phyloP scores from a whole-genome alignment of 441 rosid species.

The Daphne laureola region DNA sequence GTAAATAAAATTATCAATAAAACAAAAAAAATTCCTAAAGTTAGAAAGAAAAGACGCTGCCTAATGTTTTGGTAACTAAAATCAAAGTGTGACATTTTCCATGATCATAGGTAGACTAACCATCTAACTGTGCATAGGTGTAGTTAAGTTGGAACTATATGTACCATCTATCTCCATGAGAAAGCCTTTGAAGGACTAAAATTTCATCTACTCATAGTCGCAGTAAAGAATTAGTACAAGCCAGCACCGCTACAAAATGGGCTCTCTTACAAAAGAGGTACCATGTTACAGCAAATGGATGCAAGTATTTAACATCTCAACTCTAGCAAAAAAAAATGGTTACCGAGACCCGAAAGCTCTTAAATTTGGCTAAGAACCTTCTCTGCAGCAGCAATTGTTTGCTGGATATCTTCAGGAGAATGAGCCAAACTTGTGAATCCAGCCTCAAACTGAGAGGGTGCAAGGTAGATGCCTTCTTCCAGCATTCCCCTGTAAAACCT shows the following conservation, averaged over 20 bases:
- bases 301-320: not conserved
- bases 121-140: no score
- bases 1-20: no score
- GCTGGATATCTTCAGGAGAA: conserved; percentile 54
- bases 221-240: not conserved
- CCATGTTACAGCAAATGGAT: not conserved
- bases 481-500: conserved; percentile 71
- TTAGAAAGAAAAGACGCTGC: no score
- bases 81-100: no score
- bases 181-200: not conserved
- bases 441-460: conserved; percentile 89
- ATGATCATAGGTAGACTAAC: no score
- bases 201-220: no score
- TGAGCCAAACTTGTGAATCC: conserved; percentile 94
- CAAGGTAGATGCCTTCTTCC: conserved; percentile 84
- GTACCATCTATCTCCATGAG: not conserved
- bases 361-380: conserved; percentile 55
- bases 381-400: conserved; percentile 72
- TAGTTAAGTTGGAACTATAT: no score
- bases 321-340: not conserved
- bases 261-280: not conserved
- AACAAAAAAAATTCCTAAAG: no score
- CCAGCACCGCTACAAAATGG: conserved; percentile 14
- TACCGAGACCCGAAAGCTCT: conserved; percentile 14
- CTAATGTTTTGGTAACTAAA: no score